These are phyloP conservation scores for Xylaria longipes DNA, from an alignment of 495 filamentous ascomycete species.

Conservation along the genomic window DNA sequence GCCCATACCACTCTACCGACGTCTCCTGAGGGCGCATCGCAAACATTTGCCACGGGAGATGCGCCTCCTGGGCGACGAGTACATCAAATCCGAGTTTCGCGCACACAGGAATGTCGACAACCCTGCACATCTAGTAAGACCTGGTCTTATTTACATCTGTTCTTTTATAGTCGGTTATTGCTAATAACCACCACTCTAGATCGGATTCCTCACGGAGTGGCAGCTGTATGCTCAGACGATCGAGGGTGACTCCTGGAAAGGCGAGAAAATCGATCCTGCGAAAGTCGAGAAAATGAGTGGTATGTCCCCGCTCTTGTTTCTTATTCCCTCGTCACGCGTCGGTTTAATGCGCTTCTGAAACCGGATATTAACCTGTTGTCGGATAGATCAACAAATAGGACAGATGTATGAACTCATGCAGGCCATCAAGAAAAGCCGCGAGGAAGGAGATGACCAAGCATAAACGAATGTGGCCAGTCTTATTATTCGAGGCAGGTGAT, in stretches of 20 bases:
- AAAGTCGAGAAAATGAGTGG: conserved; percentile 96
- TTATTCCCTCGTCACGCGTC: not conserved
- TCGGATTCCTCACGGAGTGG: conserved; percentile 97
- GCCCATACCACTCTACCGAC: conserved; percentile 87
- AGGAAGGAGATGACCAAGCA: conserved; percentile 47
- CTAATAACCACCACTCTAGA: conserved; percentile 53
- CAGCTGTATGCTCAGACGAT: conserved; percentile 90
- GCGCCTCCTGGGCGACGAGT: conserved; percentile 86
- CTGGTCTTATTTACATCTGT: not conserved
- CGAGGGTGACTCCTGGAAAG: conserved; percentile 83
- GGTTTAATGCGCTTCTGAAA: not conserved
- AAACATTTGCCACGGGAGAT: conserved; percentile 73
- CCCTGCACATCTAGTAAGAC: conserved; percentile 83
- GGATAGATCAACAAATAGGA: conserved; percentile 84
- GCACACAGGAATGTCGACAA: conserved; percentile 84
- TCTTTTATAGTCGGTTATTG: not conserved
- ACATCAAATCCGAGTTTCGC: conserved; percentile 90
- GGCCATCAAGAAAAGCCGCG: conserved; percentile 69
- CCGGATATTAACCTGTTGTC: conserved; percentile 15
- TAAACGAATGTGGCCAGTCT: not conserved
- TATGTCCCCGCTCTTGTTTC: conserved; percentile 51
- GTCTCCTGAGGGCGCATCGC: conserved; percentile 84
- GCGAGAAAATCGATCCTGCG: conserved; percentile 73
- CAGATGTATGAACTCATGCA: conserved; percentile 96
- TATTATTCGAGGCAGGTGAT: not conserved